Evolutionary conservation across 2,329 filamentous ascomycete species (phyloP).

Genomic region (Colletotrichum destructivum): DNA sequence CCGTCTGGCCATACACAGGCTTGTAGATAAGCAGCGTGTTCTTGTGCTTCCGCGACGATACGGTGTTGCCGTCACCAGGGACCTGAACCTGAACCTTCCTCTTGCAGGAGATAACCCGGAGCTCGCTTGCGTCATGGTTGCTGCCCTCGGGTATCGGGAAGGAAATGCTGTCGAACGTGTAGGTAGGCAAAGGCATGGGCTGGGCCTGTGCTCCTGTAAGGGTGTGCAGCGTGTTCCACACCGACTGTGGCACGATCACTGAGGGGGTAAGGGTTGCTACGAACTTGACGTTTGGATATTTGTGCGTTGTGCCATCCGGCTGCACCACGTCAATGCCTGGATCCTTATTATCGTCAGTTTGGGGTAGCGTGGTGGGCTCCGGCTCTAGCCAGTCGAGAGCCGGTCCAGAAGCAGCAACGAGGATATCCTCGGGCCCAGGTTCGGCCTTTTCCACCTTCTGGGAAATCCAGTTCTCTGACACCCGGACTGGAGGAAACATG

Average conservation of each 20-base stretch:
- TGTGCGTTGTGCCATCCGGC: slow-evolving; percentile 60
- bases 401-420: slow-evolving; percentile 52
- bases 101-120: slow-evolving; percentile 67
- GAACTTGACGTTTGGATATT: slow-evolving; percentile 81
- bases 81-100: slow-evolving; percentile 65
- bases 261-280: slow-evolving; percentile 82
- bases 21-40: slow-evolving; percentile 81
- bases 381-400: slow-evolving; percentile 82
- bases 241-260: slow-evolving; percentile 76
- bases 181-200: slow-evolving; percentile 55
- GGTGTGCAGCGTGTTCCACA: slow-evolving; percentile 75
- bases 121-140: slow-evolving; percentile 70
- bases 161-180: slow-evolving; percentile 70
- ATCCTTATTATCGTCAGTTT: slow-evolving; percentile 62
- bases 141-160: slow-evolving; percentile 68
- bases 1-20: slow-evolving; percentile 77
- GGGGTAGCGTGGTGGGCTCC: slow-evolving; percentile 71
- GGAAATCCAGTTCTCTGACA: slow-evolving; percentile 83
- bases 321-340: slow-evolving; percentile 68
- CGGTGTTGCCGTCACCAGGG: slow-evolving; percentile 51
- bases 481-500: slow-evolving; percentile 73
- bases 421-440: slow-evolving; percentile 60
- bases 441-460: slow-evolving; percentile 73
- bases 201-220: slow-evolving; percentile 65
- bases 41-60: slow-evolving; percentile 58